Conservation (phyloP, 164 flowering plant species). For the Stephania japonica region DNA sequence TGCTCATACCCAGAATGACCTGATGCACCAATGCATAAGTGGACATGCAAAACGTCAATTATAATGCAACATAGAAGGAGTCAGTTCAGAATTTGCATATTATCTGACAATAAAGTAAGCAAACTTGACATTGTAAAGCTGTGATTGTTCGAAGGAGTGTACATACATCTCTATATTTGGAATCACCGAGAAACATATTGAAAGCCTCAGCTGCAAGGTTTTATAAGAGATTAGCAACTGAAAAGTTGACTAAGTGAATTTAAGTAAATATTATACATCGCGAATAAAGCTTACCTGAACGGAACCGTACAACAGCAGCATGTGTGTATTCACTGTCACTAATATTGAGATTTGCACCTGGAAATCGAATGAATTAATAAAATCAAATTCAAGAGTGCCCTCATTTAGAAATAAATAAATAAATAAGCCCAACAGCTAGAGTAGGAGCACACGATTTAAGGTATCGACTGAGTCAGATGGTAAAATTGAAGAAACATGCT, state of each 20-base stretch:
- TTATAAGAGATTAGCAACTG: background rate
- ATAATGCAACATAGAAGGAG: background rate
- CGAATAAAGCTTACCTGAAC: slow-evolving; percentile 50
- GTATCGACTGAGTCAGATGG: background rate
- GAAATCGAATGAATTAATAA: slow-evolving; percentile 4
- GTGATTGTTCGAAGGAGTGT: background rate
- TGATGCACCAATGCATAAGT: too few species aligned
- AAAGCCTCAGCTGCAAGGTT: slow-evolving; percentile 63
- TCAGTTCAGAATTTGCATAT: background rate
- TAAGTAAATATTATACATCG: slow-evolving; percentile 3
- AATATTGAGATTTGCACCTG: slow-evolving; percentile 64
- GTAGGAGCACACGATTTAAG: background rate
- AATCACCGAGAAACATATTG: slow-evolving; percentile 47
- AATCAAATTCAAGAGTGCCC: background rate
- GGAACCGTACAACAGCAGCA: slow-evolving; percentile 64
- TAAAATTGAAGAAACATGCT: background rate
- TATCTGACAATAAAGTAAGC: background rate
- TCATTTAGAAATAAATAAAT: background rate
- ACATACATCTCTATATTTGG: slow-evolving; percentile 64
- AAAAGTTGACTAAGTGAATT: background rate
- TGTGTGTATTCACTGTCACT: slow-evolving; percentile 54
- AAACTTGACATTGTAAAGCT: background rate
- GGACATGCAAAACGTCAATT: background rate
- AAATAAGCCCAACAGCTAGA: background rate
- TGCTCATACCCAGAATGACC: background rate